Percentiles rank a stretch among this genome's conserved stretches.
Evolutionary conservation across 805 yeast species (phyloP).

Genomic region (Metschnikowia drakensbergensis): DNA sequence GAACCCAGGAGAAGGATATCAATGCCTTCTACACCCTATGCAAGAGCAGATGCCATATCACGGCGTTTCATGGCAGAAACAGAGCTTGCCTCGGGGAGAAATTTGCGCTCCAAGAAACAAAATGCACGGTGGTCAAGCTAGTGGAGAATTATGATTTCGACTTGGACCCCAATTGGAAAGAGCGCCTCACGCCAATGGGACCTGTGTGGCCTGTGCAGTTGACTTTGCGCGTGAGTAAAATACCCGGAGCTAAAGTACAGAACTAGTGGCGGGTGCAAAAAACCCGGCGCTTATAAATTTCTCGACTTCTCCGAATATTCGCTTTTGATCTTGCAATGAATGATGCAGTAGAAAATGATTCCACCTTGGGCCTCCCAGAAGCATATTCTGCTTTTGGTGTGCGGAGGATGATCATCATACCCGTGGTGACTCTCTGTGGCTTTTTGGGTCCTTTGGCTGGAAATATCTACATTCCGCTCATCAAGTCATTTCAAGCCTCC

Average conservation of each 20-base stretch:
- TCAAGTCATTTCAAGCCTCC: slow-evolving; percentile 42
- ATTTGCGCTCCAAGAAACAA: slow-evolving; percentile 47
- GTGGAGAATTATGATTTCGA: slow-evolving; percentile 33
- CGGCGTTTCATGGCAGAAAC: slow-evolving; percentile 57
- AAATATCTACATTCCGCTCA: slow-evolving; percentile 53
- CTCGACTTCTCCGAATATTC: neutral
- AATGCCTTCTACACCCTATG: slow-evolving; percentile 37
- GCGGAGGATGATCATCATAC: slow-evolving; percentile 26
- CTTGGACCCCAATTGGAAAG: slow-evolving; percentile 44
- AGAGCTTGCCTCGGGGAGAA: slow-evolving; percentile 61
- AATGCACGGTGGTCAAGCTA: slow-evolving; percentile 36
- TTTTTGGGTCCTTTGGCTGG: slow-evolving; percentile 56
- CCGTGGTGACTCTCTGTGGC: slow-evolving; percentile 46
- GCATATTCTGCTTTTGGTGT: slow-evolving; percentile 8
- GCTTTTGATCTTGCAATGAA: neutral
- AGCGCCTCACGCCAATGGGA: slow-evolving; percentile 53
- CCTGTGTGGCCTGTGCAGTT: slow-evolving; percentile 49
- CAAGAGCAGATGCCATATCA: slow-evolving; percentile 43
- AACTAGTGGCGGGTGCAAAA: neutral
- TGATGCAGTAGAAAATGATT: neutral
- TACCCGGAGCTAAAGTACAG: neutral
- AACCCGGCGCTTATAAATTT: neutral
- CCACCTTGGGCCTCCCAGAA: neutral
- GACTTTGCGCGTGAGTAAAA: slow-evolving; percentile 6
- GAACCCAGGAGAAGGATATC: slow-evolving; percentile 35